These are phyloP conservation scores for Cavenderia fasciculata DNA, from an alignment of 78 protist species.

Conservation along the genomic window DNA sequence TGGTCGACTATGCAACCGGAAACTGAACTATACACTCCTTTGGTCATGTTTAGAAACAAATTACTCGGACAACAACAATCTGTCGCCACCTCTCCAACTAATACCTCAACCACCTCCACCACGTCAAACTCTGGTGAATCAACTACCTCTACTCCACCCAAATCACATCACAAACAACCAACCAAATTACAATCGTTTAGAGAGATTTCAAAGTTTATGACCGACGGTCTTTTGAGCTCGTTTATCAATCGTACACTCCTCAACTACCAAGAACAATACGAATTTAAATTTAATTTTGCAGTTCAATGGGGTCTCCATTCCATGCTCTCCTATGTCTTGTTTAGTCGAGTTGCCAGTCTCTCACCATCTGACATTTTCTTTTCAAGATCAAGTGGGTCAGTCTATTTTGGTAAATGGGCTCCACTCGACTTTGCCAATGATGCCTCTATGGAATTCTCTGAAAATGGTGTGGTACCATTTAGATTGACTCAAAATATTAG, in stretches of 20 bases:
- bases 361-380: constrained; percentile 41
- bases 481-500: constrained; percentile 56
- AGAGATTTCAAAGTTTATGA: constrained; percentile 33
- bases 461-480: constrained; percentile 11
- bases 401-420: constrained; percentile 48
- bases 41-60: constrained; percentile 14
- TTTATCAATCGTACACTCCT: neutral
- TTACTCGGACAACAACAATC: neutral
- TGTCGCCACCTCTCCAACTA: neutral
- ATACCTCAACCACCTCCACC: neutral
- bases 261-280: constrained; percentile 30
- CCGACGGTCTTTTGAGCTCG: neutral
- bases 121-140: too few relatives aligned
- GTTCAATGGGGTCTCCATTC: constrained; percentile 53
- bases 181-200: constrained; percentile 19
- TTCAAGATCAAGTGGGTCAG: constrained; percentile 15
- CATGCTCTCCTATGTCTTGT: constrained; percentile 5
- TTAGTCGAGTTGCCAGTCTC: neutral
- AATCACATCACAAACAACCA: neutral
- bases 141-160: too few relatives aligned
- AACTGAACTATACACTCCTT: constrained; percentile 1
- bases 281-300: constrained; percentile 47
- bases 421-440: neutral
- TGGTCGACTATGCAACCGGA: constrained; percentile 9
- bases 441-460: neutral